Evolutionary conservation across 306 rosid species (phyloP), one percentile per base, ranked within the genome.

Genomic region (Cucurbita pepo): DNA sequence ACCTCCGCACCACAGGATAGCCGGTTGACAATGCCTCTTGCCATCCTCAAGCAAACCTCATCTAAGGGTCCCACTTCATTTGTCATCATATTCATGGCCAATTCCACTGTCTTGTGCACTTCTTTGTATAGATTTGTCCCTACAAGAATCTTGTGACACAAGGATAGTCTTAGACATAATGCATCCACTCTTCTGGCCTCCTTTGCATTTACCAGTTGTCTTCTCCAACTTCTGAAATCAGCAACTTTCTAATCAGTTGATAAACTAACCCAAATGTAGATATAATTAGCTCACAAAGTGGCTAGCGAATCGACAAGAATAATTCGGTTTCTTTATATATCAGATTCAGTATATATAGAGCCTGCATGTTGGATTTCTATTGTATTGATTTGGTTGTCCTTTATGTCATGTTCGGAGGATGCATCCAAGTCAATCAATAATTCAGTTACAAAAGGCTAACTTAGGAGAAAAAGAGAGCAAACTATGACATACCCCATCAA

Each of bases 101-200:
- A 58, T 79, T 87, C 93, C 6, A 93, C 86, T 45, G 47, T 87
- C 69, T 73, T 79, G 37, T 87, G 89, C 72, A 88, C 53, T 74
- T 87, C 89, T 34, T 73, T 82, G 83, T 77, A 88, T 43, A 43
- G 70, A 63, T 82, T 79, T 18, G 93, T 88, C 80, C 91, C 91
- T 59, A 60, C 44, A 41, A 93, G 96, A 82, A 93, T 85, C 78
- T 76, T 88, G 85, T 86, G 82, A 58, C 91, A 85, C 75, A 90
- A 61, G 56, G 89, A 87, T 75, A 93, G 70, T 25, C 96, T 81
- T 63, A 81, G 71, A 54, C 91, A 85, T 62, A 93, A 85, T 82
- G 79, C 84, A 81, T 93, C 98, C 53, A 87, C 92, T 78, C 96
- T 87, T 84, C 98, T 88, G 43, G 98, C 96, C 78, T 93, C 98